Evolutionary conservation across 768 basidiomycete genomes (phyloP).

Genomic region (Russula lepida): DNA sequence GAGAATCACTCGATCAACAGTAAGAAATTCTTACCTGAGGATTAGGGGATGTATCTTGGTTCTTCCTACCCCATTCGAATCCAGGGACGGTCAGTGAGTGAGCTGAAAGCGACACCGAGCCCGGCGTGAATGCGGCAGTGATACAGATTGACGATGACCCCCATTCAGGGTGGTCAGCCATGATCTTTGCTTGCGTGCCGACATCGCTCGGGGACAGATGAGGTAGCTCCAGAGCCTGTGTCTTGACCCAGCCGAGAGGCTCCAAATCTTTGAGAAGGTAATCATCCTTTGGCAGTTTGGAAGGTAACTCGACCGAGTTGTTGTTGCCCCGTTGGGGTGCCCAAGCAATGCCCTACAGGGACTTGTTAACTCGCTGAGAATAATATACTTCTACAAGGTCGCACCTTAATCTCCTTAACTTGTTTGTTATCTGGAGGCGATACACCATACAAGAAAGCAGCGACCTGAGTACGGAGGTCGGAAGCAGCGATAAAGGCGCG

Average conservation of each 20-base stretch:
- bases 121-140: conserved; percentile 94
- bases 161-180: conserved; percentile 95
- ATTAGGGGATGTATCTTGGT: conserved; percentile 74
- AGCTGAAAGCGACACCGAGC: conserved; percentile 90
- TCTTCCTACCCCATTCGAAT: conserved; percentile 98
- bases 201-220: conserved; percentile 92
- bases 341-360: conserved; percentile 72
- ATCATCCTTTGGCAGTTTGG: conserved; percentile 87
- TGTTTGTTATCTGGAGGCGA: conserved; percentile 95
- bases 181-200: conserved; percentile 89
- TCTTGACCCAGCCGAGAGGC: conserved; percentile 94
- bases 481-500: conserved; percentile 89
- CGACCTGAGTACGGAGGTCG: conserved; percentile 93
- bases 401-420: conserved; percentile 93
- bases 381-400: conserved; percentile 1
- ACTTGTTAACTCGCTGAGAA: conserved; percentile 1
- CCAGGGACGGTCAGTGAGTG: conserved; percentile 86
- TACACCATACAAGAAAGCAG: conserved; percentile 85
- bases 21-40: conserved; percentile 43
- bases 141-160: conserved; percentile 90
- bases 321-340: conserved; percentile 97
- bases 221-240: conserved; percentile 85
- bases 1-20: neutral
- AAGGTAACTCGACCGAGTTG: conserved; percentile 86
- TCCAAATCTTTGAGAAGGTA: conserved; percentile 93